Percentiles rank a stretch among this genome's conserved stretches.
Evolutionary conservation across 2,329 filamentous ascomycete species (phyloP).

Genomic region (Talaromyces sp.): DNA sequence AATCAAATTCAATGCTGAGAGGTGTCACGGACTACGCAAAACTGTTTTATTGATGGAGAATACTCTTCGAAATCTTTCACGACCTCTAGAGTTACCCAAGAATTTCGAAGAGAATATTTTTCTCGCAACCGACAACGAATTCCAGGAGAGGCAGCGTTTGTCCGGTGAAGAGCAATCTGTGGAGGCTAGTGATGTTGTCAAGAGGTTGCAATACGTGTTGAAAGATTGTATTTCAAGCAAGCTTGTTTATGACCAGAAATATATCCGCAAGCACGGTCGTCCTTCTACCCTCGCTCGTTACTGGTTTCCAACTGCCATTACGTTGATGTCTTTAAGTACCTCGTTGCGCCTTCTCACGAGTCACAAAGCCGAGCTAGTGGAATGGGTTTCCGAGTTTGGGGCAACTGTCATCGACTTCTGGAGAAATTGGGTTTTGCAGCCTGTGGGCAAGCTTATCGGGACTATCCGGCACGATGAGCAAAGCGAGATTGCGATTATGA

Average conservation of each 20-base stretch:
- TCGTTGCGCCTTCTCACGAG: conserved; percentile 75
- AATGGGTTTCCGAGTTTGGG: conserved; percentile 77
- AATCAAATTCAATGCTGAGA: not conserved
- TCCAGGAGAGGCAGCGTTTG: conserved; percentile 2
- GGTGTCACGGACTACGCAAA: conserved; percentile 8
- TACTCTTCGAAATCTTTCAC: conserved; percentile 8
- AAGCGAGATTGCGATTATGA: conserved; percentile 96
- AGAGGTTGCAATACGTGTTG: conserved; percentile 57
- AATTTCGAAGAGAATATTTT: conserved; percentile 15
- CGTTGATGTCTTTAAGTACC: conserved; percentile 80
- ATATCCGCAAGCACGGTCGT: conserved; percentile 66
- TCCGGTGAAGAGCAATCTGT: not conserved
- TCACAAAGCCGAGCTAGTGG: conserved; percentile 69
- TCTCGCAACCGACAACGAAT: not conserved
- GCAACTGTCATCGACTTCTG: conserved; percentile 83
- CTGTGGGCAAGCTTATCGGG: conserved; percentile 73
- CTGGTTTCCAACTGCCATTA: conserved; percentile 73
- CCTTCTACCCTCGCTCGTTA: conserved; percentile 75
- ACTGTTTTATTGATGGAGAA: conserved; percentile 13
- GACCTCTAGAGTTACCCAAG: not conserved
- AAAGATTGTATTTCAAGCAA: conserved; percentile 66
- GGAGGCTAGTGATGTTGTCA: conserved; percentile 23
- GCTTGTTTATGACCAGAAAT: conserved; percentile 56
- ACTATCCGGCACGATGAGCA: conserved; percentile 91
- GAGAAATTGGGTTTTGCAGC: conserved; percentile 93